phyloP scores from a whole-genome alignment of 768 basidiomycete genomes.

The Termitomyces sp. region DNA sequence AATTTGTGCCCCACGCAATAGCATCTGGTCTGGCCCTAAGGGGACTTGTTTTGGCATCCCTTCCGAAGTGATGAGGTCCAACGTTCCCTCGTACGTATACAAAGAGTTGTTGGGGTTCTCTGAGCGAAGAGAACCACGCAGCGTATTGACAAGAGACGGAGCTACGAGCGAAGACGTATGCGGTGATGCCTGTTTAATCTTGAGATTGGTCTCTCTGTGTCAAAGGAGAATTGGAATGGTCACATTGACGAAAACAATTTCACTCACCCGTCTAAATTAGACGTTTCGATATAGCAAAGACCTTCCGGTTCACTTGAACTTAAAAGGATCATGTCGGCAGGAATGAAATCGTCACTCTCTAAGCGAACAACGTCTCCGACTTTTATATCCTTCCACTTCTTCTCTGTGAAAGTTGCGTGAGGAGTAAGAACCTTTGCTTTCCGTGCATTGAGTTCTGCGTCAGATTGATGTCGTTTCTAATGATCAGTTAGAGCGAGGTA shows the following conservation, averaged over 20 bases:
- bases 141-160: conserved; percentile 63
- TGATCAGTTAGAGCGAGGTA: conserved; percentile 11
- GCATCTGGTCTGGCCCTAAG: conserved; percentile 89
- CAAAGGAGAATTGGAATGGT: background rate
- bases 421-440: conserved; percentile 67
- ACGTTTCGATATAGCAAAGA: conserved; percentile 95
- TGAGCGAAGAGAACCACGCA: conserved; percentile 83
- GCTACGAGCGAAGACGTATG: conserved; percentile 76
- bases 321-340: conserved; percentile 86
- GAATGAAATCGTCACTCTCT: conserved; percentile 91
- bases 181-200: conserved; percentile 94
- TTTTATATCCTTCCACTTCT: conserved; percentile 83
- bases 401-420: conserved; percentile 59
- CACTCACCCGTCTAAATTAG: conserved; percentile 90
- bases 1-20: conserved; percentile 91
- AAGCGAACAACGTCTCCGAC: conserved; percentile 93
- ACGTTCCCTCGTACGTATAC: conserved; percentile 89
- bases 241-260: background rate
- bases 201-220: conserved; percentile 92
- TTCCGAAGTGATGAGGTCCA: conserved; percentile 55
- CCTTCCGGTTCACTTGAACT: conserved; percentile 95
- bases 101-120: conserved; percentile 98
- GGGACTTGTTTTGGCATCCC: conserved; percentile 78
- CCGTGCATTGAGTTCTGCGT: conserved; percentile 85
- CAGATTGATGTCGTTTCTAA: conserved; percentile 96